Conservation (phyloP, 148 eudicot genomes). For the Simmondsia chinensis region DNA sequence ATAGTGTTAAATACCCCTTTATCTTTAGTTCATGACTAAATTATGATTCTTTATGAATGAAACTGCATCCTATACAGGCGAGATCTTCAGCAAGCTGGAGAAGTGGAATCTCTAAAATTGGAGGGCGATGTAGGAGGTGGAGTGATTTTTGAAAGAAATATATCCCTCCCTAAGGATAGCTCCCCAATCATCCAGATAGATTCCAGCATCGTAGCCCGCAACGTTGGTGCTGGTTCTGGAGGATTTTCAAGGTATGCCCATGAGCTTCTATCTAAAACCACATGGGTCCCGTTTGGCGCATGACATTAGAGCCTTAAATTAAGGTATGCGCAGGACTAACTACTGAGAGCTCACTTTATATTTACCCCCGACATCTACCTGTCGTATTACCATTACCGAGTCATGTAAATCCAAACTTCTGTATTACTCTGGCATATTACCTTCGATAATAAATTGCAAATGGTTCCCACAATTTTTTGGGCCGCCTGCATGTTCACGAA, state of each 20-base stretch:
- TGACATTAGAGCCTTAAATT: no score
- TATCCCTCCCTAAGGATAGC: slow-evolving; percentile 45
- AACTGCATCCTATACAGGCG: slow-evolving; percentile 34
- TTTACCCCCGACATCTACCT: no score
- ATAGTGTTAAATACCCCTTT: no score
- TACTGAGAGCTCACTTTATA: no score
- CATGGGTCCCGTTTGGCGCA: not conserved
- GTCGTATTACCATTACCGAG: no score
- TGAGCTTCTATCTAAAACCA: not conserved
- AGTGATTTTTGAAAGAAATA: slow-evolving; percentile 46
- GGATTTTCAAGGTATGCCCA: slow-evolving; percentile 81
- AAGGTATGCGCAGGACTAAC: no score
- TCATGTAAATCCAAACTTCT: no score
- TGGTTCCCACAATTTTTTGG: no score
- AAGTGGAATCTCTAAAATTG: slow-evolving; percentile 57
- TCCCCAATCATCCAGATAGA: slow-evolving; percentile 42
- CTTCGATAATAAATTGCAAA: no score
- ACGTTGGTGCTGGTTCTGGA: slow-evolving; percentile 98
- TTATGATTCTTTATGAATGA: not conserved
- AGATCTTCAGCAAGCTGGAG: slow-evolving; percentile 88
- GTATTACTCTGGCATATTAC: no score
- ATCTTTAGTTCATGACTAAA: not conserved
- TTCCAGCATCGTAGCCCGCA: slow-evolving; percentile 70
- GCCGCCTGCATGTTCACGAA: no score
- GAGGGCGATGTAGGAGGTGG: slow-evolving; percentile 98